Evolutionary conservation across 2,329 filamentous ascomycete genomes (phyloP).

Genomic region (Ambrosiella cleistominuta): DNA sequence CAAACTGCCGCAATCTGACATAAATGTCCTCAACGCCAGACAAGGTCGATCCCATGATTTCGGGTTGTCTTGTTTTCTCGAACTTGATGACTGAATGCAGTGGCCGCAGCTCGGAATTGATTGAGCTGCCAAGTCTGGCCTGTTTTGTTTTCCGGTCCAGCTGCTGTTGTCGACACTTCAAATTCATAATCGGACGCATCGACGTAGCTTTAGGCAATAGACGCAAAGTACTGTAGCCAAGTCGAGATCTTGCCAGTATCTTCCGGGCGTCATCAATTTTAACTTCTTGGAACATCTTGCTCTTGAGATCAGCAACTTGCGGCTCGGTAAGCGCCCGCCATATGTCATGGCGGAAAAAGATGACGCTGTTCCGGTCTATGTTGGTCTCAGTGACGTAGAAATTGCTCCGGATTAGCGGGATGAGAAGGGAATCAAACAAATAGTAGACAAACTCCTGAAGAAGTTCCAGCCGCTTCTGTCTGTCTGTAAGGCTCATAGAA

Average conservation of each 20-base stretch:
- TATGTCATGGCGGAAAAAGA: conserved; percentile 88
- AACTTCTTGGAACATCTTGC: conserved; percentile 64
- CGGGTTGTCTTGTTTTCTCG: conserved; percentile 44
- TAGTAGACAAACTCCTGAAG: conserved; percentile 81
- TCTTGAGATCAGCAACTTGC: conserved; percentile 47
- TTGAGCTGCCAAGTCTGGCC: conserved; percentile 20
- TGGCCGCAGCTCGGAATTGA: conserved; percentile 43
- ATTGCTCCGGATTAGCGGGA: conserved; percentile 69
- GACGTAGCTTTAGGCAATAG: conserved; percentile 64
- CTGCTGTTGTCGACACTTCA: conserved; percentile 44
- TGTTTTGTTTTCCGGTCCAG: not conserved
- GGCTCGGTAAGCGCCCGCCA: conserved; percentile 68
- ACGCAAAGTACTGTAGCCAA: conserved; percentile 61
- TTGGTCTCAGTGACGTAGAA: conserved; percentile 93
- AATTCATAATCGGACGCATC: conserved; percentile 73
- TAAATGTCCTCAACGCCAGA: conserved; percentile 73
- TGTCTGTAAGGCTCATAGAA: conserved; percentile 54
- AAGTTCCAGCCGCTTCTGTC: conserved; percentile 58
- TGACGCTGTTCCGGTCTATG: conserved; percentile 59
- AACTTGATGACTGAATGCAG: conserved; percentile 60
- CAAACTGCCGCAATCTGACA: conserved; percentile 52
- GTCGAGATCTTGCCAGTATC: conserved; percentile 38
- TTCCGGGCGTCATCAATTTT: conserved; percentile 35
- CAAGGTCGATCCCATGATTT: conserved; percentile 57
- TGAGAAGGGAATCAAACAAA: conserved; percentile 75